These are phyloP conservation scores for Endocarpon pusillum DNA, from an alignment of 495 filamentous ascomycete genomes.

Conservation along the genomic window DNA sequence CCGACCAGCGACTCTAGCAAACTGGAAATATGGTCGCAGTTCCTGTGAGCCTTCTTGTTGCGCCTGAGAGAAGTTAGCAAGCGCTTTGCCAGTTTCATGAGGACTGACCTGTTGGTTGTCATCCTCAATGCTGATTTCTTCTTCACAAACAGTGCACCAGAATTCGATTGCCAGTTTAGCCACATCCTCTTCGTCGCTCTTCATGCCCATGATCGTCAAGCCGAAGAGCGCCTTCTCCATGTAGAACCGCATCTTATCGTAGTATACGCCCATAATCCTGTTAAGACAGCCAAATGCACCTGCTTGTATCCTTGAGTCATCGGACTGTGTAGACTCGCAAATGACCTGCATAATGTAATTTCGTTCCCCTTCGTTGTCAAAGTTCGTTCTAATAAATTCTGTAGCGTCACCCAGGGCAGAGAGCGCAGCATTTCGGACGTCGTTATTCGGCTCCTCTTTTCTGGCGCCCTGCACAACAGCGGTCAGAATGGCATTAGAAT, in stretches of 20 bases:
- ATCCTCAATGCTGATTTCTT: constrained; percentile 93
- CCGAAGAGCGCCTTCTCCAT: constrained; percentile 99
- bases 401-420: constrained; percentile 90
- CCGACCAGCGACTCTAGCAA: constrained; percentile 69
- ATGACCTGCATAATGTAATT: constrained; percentile 99
- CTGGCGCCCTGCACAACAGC: constrained; percentile 94
- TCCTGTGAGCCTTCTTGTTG: constrained; percentile 59
- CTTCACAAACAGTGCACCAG: constrained; percentile 98
- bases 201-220: constrained; percentile 97
- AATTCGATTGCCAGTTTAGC: constrained; percentile 96
- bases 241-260: constrained; percentile 99
- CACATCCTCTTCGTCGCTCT: constrained; percentile 91
- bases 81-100: not conserved
- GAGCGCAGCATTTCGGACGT: constrained; percentile 84
- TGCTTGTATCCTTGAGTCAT: constrained; percentile 77
- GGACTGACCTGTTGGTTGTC: constrained; percentile 67
- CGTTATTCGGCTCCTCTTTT: constrained; percentile 79
- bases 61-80: constrained; percentile 16
- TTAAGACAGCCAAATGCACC: constrained; percentile 93
- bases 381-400: constrained; percentile 93
- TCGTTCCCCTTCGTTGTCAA: constrained; percentile 94
- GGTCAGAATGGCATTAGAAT: constrained; percentile 95
- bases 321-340: constrained; percentile 86
- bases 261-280: constrained; percentile 94
- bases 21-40: constrained; percentile 79